These are phyloP conservation scores for Cryptosporidium sp. DNA, from an alignment of 169 alveolate genomes.

Conservation along the genomic window DNA sequence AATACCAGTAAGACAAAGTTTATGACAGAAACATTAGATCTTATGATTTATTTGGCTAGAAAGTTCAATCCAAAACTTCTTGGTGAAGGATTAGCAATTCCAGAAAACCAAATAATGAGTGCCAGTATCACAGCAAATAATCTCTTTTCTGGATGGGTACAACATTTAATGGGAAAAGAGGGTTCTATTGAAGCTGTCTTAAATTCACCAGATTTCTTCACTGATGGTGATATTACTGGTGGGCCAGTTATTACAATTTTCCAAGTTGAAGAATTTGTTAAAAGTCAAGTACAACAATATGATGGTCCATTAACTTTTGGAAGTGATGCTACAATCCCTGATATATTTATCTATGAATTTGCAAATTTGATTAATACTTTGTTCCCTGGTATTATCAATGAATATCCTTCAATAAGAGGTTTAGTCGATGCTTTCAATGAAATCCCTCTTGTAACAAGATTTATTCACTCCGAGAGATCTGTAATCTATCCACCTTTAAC, in stretches of 20 bases:
- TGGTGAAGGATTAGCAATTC: conserved; percentile 50
- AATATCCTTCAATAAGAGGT: conserved; percentile 47
- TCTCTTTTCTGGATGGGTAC: conserved; percentile 24
- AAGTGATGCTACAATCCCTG: conserved; percentile 42
- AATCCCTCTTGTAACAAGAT: conserved; percentile 31
- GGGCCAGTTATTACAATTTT: conserved; percentile 44
- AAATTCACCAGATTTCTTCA: conserved; percentile 31
- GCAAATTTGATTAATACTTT: conserved; percentile 19
- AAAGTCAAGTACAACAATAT: conserved; percentile 8
- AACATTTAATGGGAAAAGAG: conserved; percentile 20
- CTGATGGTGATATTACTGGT: conserved; percentile 18
- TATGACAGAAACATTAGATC: conserved; percentile 53
- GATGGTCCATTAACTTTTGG: conserved; percentile 72
- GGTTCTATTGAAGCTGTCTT: conserved; percentile 46
- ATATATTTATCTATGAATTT: conserved; percentile 46
- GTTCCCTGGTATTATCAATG: conserved; percentile 59
- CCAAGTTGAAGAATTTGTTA: conserved; percentile 54
- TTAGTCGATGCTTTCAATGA: conserved; percentile 53
- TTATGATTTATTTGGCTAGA: conserved; percentile 56
- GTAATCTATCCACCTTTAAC: conserved; percentile 52
- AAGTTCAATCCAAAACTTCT: conserved; percentile 36
- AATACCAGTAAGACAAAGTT: conserved; percentile 47
- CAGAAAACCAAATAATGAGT: not conserved
- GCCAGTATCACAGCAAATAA: conserved; percentile 18
- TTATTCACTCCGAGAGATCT: conserved; percentile 48